A percentile compares a stretch with the other conserved stretches of the same genome.
phyloP scores from a whole-genome alignment of 2,329 filamentous ascomycete genomes.

The Lasiodiplodia citricola region DNA sequence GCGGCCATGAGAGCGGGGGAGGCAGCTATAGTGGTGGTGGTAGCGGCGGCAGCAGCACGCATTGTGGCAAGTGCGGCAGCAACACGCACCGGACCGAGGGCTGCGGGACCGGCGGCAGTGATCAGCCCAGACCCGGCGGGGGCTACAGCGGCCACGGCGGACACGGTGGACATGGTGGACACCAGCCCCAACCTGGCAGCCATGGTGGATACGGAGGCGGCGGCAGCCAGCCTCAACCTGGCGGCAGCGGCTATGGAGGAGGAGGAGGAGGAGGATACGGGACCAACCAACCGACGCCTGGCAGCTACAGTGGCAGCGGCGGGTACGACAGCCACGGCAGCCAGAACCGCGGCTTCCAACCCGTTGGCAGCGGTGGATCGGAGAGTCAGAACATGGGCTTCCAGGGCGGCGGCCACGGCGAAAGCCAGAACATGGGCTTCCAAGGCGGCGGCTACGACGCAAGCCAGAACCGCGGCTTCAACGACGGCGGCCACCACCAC shows the following conservation, averaged over 20 bases:
- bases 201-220: no score
- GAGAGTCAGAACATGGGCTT: neutral
- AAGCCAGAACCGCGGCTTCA: no score
- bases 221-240: neutral
- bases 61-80: neutral
- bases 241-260: neutral
- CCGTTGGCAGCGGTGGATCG: neutral
- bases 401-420: neutral
- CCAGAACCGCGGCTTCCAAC: no score
- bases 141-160: no score
- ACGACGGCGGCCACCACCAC: no score
- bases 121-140: neutral
- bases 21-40: no score
- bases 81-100: neutral
- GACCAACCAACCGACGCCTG: no score
- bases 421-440: neutral
- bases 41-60: neutral
- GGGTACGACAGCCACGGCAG: neutral
- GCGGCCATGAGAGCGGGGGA: no score
- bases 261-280: no score
- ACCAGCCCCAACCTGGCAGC: no score
- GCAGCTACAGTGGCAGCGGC: no score
- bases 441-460: neutral
- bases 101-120: neutral
- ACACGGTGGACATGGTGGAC: no score